Evolutionary conservation across 257 asterid species (phyloP).

Genomic region (Coffea eugenioides): DNA sequence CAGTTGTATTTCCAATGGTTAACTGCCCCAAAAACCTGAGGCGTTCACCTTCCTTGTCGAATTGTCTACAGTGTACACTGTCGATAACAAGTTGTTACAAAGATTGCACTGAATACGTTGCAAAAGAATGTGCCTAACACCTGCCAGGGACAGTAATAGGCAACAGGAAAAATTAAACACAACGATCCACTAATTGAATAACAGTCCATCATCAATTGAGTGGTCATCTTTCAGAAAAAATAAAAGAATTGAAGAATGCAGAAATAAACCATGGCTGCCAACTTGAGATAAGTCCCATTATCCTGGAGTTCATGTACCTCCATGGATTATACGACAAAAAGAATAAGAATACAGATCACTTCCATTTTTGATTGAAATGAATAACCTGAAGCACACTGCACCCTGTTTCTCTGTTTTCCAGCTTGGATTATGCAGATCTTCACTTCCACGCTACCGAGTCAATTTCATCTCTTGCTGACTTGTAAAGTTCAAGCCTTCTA

Average conservation of each 20-base stretch:
- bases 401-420: no score
- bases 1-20: neutral
- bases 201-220: neutral
- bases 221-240: neutral
- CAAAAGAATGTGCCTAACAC: neutral
- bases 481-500: constrained; percentile 84
- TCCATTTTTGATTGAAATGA: neutral
- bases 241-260: constrained; percentile 3
- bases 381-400: neutral
- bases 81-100: no score
- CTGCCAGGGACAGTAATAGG: no score
- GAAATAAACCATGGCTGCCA: neutral
- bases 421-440: constrained; percentile 11
- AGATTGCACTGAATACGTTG: no score
- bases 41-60: neutral
- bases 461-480: constrained; percentile 94
- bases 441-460: constrained; percentile 97
- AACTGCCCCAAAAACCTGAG: neutral
- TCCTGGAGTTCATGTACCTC: neutral
- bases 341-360: neutral
- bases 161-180: neutral
- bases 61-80: neutral
- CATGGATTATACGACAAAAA: neutral
- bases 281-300: neutral
- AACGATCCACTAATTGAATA: neutral